Conservation (phyloP, 2,329 filamentous ascomycete species). For the Cadophora sp. region DNA sequence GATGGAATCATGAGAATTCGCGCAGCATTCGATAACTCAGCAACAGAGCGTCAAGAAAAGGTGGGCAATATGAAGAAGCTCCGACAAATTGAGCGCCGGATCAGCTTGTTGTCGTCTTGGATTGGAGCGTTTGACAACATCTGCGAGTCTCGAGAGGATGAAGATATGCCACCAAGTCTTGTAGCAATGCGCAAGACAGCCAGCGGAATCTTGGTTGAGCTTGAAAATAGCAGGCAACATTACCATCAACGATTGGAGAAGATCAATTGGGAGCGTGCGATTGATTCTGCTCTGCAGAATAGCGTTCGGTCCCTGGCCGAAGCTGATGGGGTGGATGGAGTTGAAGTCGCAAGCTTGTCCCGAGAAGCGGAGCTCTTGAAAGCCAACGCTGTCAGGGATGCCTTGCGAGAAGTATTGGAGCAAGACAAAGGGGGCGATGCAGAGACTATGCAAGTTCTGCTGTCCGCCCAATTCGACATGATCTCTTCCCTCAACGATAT, state of each 20-base stretch:
- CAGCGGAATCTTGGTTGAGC: constrained; percentile 83
- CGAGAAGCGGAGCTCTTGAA: constrained; percentile 89
- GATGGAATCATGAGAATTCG: constrained; percentile 85
- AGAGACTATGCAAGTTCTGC: constrained; percentile 78
- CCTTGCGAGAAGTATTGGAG: constrained; percentile 77
- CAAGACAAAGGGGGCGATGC: constrained; percentile 84
- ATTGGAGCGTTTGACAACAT: constrained; percentile 88
- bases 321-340: constrained; percentile 68
- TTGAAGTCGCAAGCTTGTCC: constrained; percentile 74
- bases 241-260: constrained; percentile 84
- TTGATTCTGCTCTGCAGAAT: constrained; percentile 88
- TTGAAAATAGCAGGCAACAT: constrained; percentile 90
- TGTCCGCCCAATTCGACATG: constrained; percentile 92
- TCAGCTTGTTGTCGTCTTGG: constrained; percentile 88
- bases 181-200: constrained; percentile 84
- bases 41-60: constrained; percentile 79
- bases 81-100: constrained; percentile 82
- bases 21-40: constrained; percentile 81
- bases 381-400: constrained; percentile 80
- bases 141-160: constrained; percentile 74
- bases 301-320: constrained; percentile 80
- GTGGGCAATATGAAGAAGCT: constrained; percentile 81
- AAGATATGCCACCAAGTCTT: constrained; percentile 73
- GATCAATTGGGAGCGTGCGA: constrained; percentile 83
- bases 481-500: constrained; percentile 83